A percentile compares a stretch with the other conserved stretches of the same genome.
These are phyloP conservation scores for Hygrophila difformis DNA, from an alignment of 257 asterid genomes.

Conservation along the genomic window DNA sequence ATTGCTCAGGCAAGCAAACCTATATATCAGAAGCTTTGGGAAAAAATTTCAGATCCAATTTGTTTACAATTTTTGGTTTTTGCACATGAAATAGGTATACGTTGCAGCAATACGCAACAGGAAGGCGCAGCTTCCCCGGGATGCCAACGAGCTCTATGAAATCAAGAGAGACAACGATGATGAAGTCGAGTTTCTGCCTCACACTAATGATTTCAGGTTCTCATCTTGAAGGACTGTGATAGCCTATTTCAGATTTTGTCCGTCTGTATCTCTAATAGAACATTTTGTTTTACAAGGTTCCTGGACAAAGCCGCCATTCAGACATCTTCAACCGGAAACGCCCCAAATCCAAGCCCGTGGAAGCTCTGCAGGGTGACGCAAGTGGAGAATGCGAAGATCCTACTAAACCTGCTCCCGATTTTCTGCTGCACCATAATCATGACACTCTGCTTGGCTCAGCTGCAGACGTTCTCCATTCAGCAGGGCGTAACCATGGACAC, in stretches of 20 bases:
- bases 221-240: too few species aligned
- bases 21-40: background rate
- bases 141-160: slow-evolving; percentile 33
- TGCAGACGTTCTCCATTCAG: slow-evolving; percentile 65
- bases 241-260: too few species aligned
- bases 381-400: slow-evolving; percentile 71
- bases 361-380: slow-evolving; percentile 69
- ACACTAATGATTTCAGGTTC: slow-evolving; percentile 31
- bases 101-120: slow-evolving; percentile 42
- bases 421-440: slow-evolving; percentile 66
- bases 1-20: slow-evolving; percentile 39
- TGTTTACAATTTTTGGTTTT: background rate
- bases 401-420: slow-evolving; percentile 49
- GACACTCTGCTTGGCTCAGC: slow-evolving; percentile 79
- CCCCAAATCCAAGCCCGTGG: slow-evolving; percentile 35
- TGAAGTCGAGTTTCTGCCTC: slow-evolving; percentile 32
- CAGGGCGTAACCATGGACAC: slow-evolving; percentile 75
- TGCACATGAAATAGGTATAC: slow-evolving; percentile 28
- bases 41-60: background rate
- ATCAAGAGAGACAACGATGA: slow-evolving; percentile 20
- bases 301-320: slow-evolving; percentile 69
- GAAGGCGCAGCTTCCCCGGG: slow-evolving; percentile 32
- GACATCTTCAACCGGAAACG: slow-evolving; percentile 16
- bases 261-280: too few species aligned
- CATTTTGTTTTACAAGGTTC: slow-evolving; percentile 43